Conservation (phyloP, 176 grass and related monocot species). For the Tillandsia leiboldiana region DNA sequence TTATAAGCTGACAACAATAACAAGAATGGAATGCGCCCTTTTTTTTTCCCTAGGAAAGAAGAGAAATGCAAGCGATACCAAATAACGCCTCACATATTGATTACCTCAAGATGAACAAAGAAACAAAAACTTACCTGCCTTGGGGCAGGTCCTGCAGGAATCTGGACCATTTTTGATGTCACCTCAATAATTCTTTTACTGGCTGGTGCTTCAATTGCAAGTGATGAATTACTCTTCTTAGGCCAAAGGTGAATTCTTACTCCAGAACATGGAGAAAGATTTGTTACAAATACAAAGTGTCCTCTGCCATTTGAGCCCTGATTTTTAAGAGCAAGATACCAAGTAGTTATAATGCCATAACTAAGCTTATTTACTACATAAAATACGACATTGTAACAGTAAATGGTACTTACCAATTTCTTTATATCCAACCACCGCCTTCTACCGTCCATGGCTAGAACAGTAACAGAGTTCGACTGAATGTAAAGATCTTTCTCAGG, state of each 20-base stretch:
- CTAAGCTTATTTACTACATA: background rate
- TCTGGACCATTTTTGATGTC: conserved; percentile 78
- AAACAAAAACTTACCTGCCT: conserved; percentile 57
- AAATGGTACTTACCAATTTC: conserved; percentile 47
- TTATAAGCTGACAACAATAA: too few relatives aligned
- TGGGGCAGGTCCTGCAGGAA: conserved; percentile 81
- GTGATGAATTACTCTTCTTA: conserved; percentile 43
- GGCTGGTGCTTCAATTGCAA: conserved; percentile 34
- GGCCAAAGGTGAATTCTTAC: conserved; percentile 93
- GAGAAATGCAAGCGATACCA: background rate
- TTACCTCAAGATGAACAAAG: conserved; percentile 6
- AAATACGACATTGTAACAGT: too few relatives aligned
- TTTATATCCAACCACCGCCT: conserved; percentile 95
- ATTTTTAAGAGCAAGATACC: conserved; percentile 7
- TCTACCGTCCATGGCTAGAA: conserved; percentile 95
- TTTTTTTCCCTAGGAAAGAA: background rate
- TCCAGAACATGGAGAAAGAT: conserved; percentile 93
- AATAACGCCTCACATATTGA: background rate
- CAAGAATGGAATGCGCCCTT: background rate
- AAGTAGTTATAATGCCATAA: conserved; percentile 15
- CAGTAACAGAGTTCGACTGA: conserved; percentile 62
- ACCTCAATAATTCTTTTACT: conserved; percentile 73
- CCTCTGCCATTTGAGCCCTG: conserved; percentile 67
- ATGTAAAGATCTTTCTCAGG: conserved; percentile 95
- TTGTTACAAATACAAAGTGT: conserved; percentile 92